Evolutionary conservation across 1,139 yeast species (phyloP).

Genomic region (Yamadazyma triangularis): DNA sequence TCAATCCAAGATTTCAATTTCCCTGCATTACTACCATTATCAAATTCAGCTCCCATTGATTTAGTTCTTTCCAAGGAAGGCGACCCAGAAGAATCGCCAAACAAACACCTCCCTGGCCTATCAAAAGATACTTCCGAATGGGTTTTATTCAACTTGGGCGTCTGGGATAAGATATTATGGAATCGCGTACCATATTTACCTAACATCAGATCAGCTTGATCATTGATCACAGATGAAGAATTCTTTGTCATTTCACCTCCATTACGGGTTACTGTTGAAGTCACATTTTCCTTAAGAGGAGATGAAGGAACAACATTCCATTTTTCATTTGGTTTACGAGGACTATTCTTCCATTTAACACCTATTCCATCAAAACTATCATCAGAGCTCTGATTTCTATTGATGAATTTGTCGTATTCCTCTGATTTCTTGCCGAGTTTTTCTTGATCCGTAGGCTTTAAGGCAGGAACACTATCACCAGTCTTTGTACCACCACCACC

Average conservation of each 20-base stretch:
- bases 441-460: no score
- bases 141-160: constrained; percentile 22
- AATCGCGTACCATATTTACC: constrained; percentile 35
- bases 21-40: constrained; percentile 3
- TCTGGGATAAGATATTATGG: constrained; percentile 20
- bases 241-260: constrained; percentile 6
- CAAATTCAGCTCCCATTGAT: constrained; percentile 20
- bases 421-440: no score
- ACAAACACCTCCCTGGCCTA: not conserved
- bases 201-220: constrained; percentile 33
- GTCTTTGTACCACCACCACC: no score
- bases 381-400: constrained; percentile 32
- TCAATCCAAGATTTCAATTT: constrained; percentile 1
- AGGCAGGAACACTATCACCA: no score
- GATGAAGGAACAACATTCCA: constrained; percentile 21
- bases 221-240: constrained; percentile 19
- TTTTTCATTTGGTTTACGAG: constrained; percentile 9
- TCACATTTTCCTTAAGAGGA: constrained; percentile 27
- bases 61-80: constrained; percentile 26
- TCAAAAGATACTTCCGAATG: constrained; percentile 21
- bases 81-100: not conserved
- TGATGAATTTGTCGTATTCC: not conserved
- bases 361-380: constrained; percentile 41
- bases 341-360: constrained; percentile 38
- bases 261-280: not conserved